Evolutionary conservation across 305 asterid genomes (phyloP), one percentile per base, ranked within the genome.

Genomic region (Fraxinus sp.): DNA sequence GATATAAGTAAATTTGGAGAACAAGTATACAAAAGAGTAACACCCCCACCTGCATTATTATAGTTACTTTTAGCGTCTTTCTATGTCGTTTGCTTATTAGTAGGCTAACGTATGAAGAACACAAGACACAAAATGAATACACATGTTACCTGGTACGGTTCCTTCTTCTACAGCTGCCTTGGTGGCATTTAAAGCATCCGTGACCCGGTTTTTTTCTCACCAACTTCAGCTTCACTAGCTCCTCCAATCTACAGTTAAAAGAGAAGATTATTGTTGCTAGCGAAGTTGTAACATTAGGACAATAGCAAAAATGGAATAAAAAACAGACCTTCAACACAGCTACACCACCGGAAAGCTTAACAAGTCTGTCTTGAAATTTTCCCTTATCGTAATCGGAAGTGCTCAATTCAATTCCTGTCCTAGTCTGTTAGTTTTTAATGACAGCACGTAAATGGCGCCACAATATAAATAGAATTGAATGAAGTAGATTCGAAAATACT

Each of bases 151-250:
- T 57, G 95, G 95, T 26, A 94, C 95, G 36, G 94, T 95, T 83
- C 97, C 98, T 90, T 95, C 99, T 82, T 95, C 99, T 16, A 94
- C 97, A 18, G 98, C 98, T 64, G 98, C 98, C 86, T 92, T 95
- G 0, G 97, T 92, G 74, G 98, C 98, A 81, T 95, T 93, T 76
- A 95, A 84, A 83, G 99, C 99, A 83, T 95, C 99, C 0, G 94
- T 95, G 66, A 95, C 99, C 80, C 99, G 87, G 35, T 95, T 82
- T 94, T 94, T 85, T 89, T 95, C 91, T 95, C 99, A 35, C 98
- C 80, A 75, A 95, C 98, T 86, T 95, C 98, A 3, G 91, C 86
- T 88, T 95, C 99, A 87, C 99, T 95, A 16, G 96, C 97, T 59
- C 97, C 98, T 72, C 98, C 99, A 82, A 95, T 90, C 97, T 95